Percentiles rank a stretch among this genome's conserved stretches.
phyloP scores from a whole-genome alignment of 768 basidiomycete genomes.

The Pholiota conissans region DNA sequence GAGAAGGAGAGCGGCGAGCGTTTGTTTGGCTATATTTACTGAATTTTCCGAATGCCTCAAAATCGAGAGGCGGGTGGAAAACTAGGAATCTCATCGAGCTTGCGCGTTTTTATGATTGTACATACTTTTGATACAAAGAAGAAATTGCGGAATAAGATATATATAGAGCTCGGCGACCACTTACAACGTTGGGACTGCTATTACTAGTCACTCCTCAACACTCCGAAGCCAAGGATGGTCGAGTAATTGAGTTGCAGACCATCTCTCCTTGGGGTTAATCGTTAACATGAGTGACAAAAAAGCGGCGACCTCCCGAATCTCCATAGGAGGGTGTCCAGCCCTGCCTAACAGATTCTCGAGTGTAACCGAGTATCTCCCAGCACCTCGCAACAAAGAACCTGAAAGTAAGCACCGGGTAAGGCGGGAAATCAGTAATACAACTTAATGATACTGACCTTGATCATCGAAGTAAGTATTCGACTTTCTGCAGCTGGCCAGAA shows the following conservation, averaged over 20 bases:
- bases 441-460: slow-evolving; percentile 1
- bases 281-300: slow-evolving; percentile 10
- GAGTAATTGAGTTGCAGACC: slow-evolving; percentile 7
- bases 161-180: too few species aligned
- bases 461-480: slow-evolving; percentile 9
- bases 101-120: too few species aligned
- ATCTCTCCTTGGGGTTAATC: slow-evolving; percentile 10
- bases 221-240: slow-evolving; percentile 11
- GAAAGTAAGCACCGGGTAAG: background rate
- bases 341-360: background rate
- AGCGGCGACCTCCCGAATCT: background rate
- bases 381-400: slow-evolving; percentile 5
- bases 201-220: too few species aligned
- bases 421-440: background rate
- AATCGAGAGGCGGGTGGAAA: too few species aligned
- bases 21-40: too few species aligned
- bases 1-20: too few species aligned
- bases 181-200: too few species aligned
- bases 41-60: too few species aligned
- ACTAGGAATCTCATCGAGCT: too few species aligned
- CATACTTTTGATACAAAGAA: too few species aligned
- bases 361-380: slow-evolving; percentile 3
- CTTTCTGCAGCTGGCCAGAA: background rate
- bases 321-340: slow-evolving; percentile 6
- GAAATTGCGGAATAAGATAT: too few species aligned